Evolutionary conservation across 2,329 filamentous ascomycete genomes (phyloP), one percentile per base, ranked within the genome.

Genomic region (Xylaria multiplex): DNA sequence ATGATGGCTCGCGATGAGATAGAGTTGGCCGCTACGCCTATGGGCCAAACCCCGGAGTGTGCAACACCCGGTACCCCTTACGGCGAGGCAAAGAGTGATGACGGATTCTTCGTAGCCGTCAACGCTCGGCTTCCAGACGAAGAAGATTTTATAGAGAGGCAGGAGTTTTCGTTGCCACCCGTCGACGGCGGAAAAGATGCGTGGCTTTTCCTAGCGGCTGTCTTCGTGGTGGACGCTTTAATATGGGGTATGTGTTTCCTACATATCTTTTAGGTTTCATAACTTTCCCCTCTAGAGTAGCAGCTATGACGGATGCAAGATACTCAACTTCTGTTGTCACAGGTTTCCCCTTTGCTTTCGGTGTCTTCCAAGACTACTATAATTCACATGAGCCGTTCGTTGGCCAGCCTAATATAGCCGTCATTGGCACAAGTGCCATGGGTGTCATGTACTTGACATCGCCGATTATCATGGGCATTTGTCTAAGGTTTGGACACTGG

Each of bases 301-400:
- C 6, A 32, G 22, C n/a, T 22, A n/a, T 30, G 16, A 27, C 3
- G 13, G 32, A 46, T 19, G 14, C 45, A 58, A 13, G 22, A 58
- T 30, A 35, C 57, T 55, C 14, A 73, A n/a, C 68, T 62, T 19
- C 45, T 42, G 27, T 14, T 22, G 6, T 53, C 58, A 7, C 11
- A 91, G 89, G 89, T 2, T 91, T 92, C 63, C 86, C 88, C 0
- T 88, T 89, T 62, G 84, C 88, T 0, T 93, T 89, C 74, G 90
- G 90, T 49, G 83, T 93, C 27, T 92, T 93, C 72, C 89, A 92
- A 70, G 84, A 89, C 58, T 90, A 91, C 76, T 92, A 92, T 75
- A 84, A 81, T 42, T 84, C 81, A 1, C 82, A 89, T 64, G 82
- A 82, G 4, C 85, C 86, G 1, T 92, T 92, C 62, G 77, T 79